phyloP scores from a whole-genome alignment of 1,139 yeast genomes.

The Suhomyces bolitotheri region DNA sequence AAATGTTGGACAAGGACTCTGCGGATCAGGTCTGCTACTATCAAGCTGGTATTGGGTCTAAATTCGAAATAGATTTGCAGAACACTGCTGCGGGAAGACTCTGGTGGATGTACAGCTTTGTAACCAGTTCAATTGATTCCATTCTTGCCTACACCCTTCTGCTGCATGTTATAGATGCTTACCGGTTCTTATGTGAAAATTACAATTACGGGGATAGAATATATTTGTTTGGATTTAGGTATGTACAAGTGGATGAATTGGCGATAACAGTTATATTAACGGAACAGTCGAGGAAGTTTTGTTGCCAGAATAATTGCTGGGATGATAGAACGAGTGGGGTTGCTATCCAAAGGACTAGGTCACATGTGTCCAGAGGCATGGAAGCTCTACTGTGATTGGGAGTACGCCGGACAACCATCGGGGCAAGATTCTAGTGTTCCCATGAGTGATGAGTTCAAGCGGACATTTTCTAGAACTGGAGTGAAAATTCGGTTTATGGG shows the following conservation, averaged over 20 bases:
- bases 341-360: slow-evolving; percentile 53
- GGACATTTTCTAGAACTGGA: slow-evolving; percentile 47
- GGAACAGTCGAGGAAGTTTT: slow-evolving; percentile 59
- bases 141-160: slow-evolving; percentile 55
- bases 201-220: slow-evolving; percentile 52
- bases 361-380: slow-evolving; percentile 59
- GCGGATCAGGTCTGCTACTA: slow-evolving; percentile 54
- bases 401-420: slow-evolving; percentile 56
- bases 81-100: slow-evolving; percentile 16
- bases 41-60: slow-evolving; percentile 66
- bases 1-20: slow-evolving; percentile 47
- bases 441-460: slow-evolving; percentile 51
- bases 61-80: slow-evolving; percentile 39
- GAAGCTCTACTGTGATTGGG: slow-evolving; percentile 63
- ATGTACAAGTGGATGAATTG: slow-evolving; percentile 8
- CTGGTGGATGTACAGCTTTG: not conserved
- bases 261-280: slow-evolving; percentile 1
- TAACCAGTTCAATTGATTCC: slow-evolving; percentile 37
- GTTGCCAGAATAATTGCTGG: slow-evolving; percentile 63
- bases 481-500: slow-evolving; percentile 59
- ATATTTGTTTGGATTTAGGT: slow-evolving; percentile 58
- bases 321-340: slow-evolving; percentile 62
- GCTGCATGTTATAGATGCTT: slow-evolving; percentile 57
- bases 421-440: slow-evolving; percentile 37
- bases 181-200: slow-evolving; percentile 48